A percentile compares a stretch with the other conserved stretches of the same genome.
These are phyloP conservation scores for Rhizoclosmatium sp. DNA, from an alignment of 192 early-diverging fungal genomes.

Conservation along the genomic window DNA sequence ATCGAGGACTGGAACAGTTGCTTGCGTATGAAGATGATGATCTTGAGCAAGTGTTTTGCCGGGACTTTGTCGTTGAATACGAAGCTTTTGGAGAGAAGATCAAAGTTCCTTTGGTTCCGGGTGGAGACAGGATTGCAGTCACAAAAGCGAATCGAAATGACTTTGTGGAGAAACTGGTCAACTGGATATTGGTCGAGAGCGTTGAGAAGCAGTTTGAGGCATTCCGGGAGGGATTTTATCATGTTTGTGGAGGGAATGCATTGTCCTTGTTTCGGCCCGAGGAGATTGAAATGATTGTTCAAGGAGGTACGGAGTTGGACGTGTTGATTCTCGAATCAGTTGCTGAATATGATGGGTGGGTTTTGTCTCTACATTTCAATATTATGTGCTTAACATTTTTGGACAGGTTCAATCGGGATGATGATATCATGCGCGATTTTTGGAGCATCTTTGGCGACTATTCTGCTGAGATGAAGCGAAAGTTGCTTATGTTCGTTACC, in stretches of 20 bases:
- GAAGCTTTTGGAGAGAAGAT: constrained; percentile 62
- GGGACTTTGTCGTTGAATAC: constrained; percentile 75
- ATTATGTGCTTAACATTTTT: not conserved
- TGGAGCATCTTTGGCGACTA: constrained; percentile 80
- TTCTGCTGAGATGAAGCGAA: constrained; percentile 67
- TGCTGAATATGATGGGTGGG: constrained; percentile 65
- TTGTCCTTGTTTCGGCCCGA: constrained; percentile 60
- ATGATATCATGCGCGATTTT: constrained; percentile 74
- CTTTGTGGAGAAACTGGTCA: constrained; percentile 77
- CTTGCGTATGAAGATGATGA: constrained; percentile 77
- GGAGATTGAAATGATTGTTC: constrained; percentile 66
- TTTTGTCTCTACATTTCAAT: constrained; percentile 62
- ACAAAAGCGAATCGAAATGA: constrained; percentile 77
- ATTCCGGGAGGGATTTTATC: constrained; percentile 77
- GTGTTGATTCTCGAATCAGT: constrained; percentile 53
- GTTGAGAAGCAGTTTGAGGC: constrained; percentile 73
- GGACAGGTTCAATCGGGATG: constrained; percentile 68
- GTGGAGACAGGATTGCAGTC: constrained; percentile 74
- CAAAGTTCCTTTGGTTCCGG: constrained; percentile 66
- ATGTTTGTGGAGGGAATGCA: constrained; percentile 74
- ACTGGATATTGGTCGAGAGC: constrained; percentile 71
- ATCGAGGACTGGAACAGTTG: constrained; percentile 78
- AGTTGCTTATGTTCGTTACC: constrained; percentile 86
- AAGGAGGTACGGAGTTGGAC: constrained; percentile 60
- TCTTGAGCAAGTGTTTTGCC: constrained; percentile 78